phyloP scores from a whole-genome alignment of 768 basidiomycete species.

The Tylopilus intermedius region DNA sequence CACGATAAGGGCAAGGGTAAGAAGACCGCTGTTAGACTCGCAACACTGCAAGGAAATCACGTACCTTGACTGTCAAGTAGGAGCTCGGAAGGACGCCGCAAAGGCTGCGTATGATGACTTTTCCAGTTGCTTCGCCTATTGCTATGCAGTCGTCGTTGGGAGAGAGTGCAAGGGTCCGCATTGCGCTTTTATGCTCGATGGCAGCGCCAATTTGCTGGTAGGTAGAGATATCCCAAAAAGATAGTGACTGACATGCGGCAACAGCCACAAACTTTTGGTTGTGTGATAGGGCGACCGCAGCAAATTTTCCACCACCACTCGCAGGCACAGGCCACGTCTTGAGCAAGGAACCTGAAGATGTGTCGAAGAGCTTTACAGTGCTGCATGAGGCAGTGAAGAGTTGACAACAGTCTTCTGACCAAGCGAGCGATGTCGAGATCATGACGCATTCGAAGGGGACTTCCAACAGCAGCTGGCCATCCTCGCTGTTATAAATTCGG shows the following conservation, averaged over 20 bases:
- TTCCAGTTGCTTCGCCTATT: background rate
- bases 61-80: background rate
- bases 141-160: background rate
- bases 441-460: background rate
- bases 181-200: background rate
- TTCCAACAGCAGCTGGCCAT: background rate
- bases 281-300: background rate
- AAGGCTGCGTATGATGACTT: background rate
- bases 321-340: background rate
- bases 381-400: background rate
- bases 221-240: slow-evolving; percentile 1
- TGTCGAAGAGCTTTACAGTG: background rate
- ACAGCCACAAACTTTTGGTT: background rate
- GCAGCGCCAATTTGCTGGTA: background rate
- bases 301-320: background rate
- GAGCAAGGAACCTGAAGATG: background rate
- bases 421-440: background rate
- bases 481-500: background rate
- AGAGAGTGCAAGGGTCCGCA: background rate
- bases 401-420: background rate
- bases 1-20: too few species aligned
- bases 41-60: background rate
- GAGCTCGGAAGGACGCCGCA: background rate
- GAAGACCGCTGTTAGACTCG: background rate
- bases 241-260: background rate